Percentiles rank a stretch among this genome's conserved stretches.
phyloP scores from a whole-genome alignment of 805 yeast species.

The Kodamaea lidongshanica region DNA sequence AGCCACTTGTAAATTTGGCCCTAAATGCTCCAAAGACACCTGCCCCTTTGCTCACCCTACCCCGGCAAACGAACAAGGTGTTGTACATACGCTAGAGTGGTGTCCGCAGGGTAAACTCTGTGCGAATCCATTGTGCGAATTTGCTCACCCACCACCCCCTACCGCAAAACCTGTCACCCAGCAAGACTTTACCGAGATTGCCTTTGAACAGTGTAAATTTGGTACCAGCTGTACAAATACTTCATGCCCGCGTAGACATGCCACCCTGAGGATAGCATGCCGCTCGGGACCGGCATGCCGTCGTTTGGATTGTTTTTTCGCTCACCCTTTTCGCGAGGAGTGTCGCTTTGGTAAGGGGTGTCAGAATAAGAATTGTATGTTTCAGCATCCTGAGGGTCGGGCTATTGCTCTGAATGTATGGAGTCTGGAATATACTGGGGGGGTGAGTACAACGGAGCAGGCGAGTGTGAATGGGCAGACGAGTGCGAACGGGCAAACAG shows the following conservation, averaged over 20 bases:
- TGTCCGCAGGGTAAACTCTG: slow-evolving; percentile 69
- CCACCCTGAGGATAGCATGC: slow-evolving; percentile 64
- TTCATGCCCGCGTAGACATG: slow-evolving; percentile 80
- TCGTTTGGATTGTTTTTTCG: slow-evolving; percentile 73
- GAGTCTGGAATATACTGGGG: too few relatives aligned
- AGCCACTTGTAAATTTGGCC: slow-evolving; percentile 70
- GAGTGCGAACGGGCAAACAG: too few relatives aligned
- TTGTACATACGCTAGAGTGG: slow-evolving; percentile 66
- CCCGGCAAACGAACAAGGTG: slow-evolving; percentile 70
- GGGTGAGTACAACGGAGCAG: slow-evolving; percentile 17
- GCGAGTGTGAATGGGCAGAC: too few relatives aligned
- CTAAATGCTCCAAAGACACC: slow-evolving; percentile 63
- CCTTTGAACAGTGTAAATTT: slow-evolving; percentile 78
- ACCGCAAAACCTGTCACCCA: slow-evolving; percentile 27
- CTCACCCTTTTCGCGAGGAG: slow-evolving; percentile 73
- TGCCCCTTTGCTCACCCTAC: slow-evolving; percentile 94
- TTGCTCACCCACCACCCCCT: slow-evolving; percentile 78
- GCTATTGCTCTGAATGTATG: slow-evolving; percentile 29
- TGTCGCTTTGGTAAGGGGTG: slow-evolving; percentile 80
- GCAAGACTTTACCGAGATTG: slow-evolving; percentile 32
- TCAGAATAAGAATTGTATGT: slow-evolving; percentile 64
- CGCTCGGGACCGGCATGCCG: slow-evolving; percentile 77
- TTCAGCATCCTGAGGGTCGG: slow-evolving; percentile 78
- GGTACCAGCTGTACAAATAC: slow-evolving; percentile 71
- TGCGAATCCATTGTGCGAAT: slow-evolving; percentile 52